These are phyloP conservation scores for Escovopsis sp. DNA, from an alignment of 2,329 filamentous ascomycete species.

Conservation along the genomic window DNA sequence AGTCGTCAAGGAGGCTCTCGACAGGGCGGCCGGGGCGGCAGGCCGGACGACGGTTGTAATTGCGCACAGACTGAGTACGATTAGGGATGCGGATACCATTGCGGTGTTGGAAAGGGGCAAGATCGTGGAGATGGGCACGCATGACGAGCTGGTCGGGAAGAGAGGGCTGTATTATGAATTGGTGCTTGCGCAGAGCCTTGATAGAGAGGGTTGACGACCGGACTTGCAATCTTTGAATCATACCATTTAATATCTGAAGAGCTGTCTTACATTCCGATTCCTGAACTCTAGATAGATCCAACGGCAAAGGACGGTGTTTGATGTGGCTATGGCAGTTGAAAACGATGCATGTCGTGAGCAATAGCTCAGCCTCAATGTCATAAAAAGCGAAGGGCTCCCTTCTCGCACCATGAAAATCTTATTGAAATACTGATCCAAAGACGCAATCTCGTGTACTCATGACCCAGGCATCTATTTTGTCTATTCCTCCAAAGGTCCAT, in stretches of 20 bases:
- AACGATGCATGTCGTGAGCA: too few species aligned
- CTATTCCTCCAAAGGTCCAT: neutral
- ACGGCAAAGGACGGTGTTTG: neutral
- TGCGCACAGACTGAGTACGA: slow-evolving; percentile 42
- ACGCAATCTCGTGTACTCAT: neutral
- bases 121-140: slow-evolving; percentile 45
- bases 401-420: too few species aligned
- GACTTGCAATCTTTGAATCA: neutral
- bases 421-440: too few species aligned
- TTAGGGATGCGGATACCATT: slow-evolving; percentile 47
- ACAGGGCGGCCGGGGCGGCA: slow-evolving; percentile 23
- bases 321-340: neutral
- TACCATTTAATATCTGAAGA: too few species aligned
- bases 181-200: slow-evolving; percentile 30
- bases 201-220: slow-evolving; percentile 15
- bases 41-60: slow-evolving; percentile 45
- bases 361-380: too few species aligned
- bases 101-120: slow-evolving; percentile 36
- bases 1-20: slow-evolving; percentile 48
- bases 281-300: neutral
- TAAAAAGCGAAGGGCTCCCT: too few species aligned
- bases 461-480: neutral
- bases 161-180: slow-evolving; percentile 38
- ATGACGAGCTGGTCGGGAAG: slow-evolving; percentile 38
- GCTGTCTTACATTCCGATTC: too few species aligned